Conservation (phyloP, 202 grass and related monocot species). For the Zizania palustris region DNA sequence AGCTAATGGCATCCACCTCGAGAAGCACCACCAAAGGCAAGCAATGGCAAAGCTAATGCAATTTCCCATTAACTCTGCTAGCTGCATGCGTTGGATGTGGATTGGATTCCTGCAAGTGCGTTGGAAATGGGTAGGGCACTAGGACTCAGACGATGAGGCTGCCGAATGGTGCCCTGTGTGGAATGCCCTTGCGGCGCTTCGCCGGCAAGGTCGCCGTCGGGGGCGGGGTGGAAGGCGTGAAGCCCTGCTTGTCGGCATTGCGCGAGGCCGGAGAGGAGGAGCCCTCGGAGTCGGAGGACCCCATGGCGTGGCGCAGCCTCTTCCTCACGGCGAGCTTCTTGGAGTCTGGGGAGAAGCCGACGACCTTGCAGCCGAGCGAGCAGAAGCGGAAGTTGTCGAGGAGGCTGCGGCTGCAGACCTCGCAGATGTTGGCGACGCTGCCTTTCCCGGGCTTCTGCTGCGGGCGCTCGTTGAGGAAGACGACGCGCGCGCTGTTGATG, state of each 20-base stretch:
- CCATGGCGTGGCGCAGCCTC: conserved; percentile 47
- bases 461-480: conserved; percentile 94
- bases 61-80: conserved; percentile 25
- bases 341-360: conserved; percentile 54
- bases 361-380: conserved; percentile 95
- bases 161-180: conserved; percentile 76
- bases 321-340: conserved; percentile 1
- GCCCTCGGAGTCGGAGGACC: conserved; percentile 40
- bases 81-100: conserved; percentile 2
- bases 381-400: conserved; percentile 99
- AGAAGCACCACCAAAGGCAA: conserved; percentile 56
- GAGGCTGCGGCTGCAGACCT: conserved; percentile 90
- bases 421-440: conserved; percentile 74
- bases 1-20: conserved; percentile 65
- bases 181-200: conserved; percentile 93
- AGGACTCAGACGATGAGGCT: conserved; percentile 73
- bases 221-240: conserved; percentile 62
- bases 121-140: conserved; percentile 19
- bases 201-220: conserved; percentile 47
- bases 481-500: conserved; percentile 95
- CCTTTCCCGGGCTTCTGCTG: conserved; percentile 67
- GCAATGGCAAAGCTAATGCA: conserved; percentile 29
- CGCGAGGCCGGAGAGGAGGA: conserved; percentile 33
- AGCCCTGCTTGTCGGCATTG: conserved; percentile 61
- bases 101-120: neutral